Conservation (phyloP, 1,284 basidiomycete genomes). For the Papiliotrema laurentii region DNA sequence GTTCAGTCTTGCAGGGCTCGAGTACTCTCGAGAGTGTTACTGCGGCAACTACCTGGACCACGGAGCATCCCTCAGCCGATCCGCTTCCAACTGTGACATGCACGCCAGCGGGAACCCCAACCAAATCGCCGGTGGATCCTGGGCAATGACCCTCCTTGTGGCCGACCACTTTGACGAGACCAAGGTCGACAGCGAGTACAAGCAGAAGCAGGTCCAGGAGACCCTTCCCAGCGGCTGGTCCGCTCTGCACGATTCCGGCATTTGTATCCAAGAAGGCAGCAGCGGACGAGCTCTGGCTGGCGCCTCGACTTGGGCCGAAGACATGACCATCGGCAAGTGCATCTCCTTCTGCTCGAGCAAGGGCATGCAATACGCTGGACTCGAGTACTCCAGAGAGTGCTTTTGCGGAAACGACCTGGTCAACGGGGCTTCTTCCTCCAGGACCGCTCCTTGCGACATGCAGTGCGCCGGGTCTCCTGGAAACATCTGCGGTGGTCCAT, state of each 20-base stretch:
- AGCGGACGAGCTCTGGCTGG: slow-evolving; percentile 30
- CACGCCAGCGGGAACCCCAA: slow-evolving; percentile 24
- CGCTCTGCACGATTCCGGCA: no score
- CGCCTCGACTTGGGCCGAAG: slow-evolving; percentile 9
- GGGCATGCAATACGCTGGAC: slow-evolving; percentile 23
- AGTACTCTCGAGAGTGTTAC: slow-evolving; percentile 29
- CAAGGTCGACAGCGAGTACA: no score
- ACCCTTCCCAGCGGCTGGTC: no score
- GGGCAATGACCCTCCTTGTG: slow-evolving; percentile 20
- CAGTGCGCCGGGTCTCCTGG: slow-evolving; percentile 23
- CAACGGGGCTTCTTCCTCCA: slow-evolving; percentile 26
- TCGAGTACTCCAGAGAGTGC: slow-evolving; percentile 35
- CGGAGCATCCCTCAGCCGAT: slow-evolving; percentile 17
- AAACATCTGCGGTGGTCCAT: slow-evolving; percentile 10
- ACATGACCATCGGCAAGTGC: slow-evolving; percentile 28
- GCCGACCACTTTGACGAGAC: no score
- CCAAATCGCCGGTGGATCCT: slow-evolving; percentile 24
- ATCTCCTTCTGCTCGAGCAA: slow-evolving; percentile 16
- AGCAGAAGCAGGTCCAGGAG: no score
- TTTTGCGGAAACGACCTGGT: slow-evolving; percentile 25
- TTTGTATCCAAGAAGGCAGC: slow-evolving; percentile 37
- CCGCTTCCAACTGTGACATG: slow-evolving; percentile 22
- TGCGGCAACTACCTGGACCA: slow-evolving; percentile 20
- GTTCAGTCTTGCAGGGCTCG: slow-evolving; percentile 26
- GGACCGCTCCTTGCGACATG: slow-evolving; percentile 22